phyloP scores from a whole-genome alignment of 805 yeast species.

The Wickerhamiella hasegawae region DNA sequence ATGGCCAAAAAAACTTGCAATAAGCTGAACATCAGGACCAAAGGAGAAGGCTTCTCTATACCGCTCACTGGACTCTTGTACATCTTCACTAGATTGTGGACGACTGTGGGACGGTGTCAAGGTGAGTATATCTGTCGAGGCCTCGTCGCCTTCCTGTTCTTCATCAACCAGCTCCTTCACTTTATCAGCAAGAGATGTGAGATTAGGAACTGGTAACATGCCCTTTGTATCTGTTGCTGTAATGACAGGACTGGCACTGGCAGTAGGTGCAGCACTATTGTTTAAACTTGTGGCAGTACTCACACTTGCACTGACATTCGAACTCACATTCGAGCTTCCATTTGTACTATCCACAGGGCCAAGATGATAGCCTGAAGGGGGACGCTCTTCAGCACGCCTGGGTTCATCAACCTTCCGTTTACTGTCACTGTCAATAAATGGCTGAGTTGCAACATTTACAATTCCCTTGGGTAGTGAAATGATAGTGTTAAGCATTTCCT shows the following conservation, averaged over 20 bases:
- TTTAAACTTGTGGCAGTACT: not conserved
- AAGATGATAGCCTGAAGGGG: too few species aligned
- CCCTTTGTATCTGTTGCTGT: not conserved
- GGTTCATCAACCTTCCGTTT: too few species aligned
- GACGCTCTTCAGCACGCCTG: too few species aligned
- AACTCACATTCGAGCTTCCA: too few species aligned
- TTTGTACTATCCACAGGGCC: too few species aligned
- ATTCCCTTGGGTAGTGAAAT: not conserved
- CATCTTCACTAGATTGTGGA: constrained; percentile 24
- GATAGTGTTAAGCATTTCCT: not conserved
- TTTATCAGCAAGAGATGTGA: not conserved
- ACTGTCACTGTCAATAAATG: too few species aligned
- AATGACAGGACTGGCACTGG: not conserved
- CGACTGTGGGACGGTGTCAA: too few species aligned
- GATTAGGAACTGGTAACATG: not conserved
- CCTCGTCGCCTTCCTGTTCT: too few species aligned
- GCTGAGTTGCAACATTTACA: not conserved
- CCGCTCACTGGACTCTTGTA: constrained; percentile 34
- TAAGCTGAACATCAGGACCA: constrained; percentile 31
- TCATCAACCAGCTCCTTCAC: not conserved
- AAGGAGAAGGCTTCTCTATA: constrained; percentile 55
- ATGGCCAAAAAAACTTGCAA: constrained; percentile 38
- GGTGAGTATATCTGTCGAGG: too few species aligned
- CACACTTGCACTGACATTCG: too few species aligned
- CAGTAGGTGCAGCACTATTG: constrained; percentile 1